Evolutionary conservation across 2,329 filamentous ascomycete genomes (phyloP), one percentile per base, ranked within the genome.

Genomic region (Lasiodiplodia theobromae): DNA sequence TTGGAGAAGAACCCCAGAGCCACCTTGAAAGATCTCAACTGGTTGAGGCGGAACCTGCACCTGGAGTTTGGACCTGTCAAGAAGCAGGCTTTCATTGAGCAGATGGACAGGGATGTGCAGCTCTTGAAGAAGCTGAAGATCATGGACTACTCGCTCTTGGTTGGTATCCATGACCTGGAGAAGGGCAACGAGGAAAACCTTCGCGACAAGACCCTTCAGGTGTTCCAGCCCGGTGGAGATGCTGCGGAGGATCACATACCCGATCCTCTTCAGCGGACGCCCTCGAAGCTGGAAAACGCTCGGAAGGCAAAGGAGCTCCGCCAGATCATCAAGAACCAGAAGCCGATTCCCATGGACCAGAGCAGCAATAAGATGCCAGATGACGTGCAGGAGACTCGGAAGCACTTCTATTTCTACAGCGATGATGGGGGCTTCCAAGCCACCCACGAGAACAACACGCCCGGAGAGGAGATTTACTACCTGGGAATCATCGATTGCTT

Each of bases 401-500:
- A 87, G 73, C 90, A 91, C 65, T 91, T 94, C 72, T 89, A 95
- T 72, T 99, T 98, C 79, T 97, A 97, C 78, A 89, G 91, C 69
- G 95, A 98, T 73, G 95, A 98, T 76, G 96, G 96, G 60, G 96
- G 96, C 3, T 94, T 97, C 80, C 87, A 91, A 73, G 95, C 96
- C 14, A 98, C 96, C 0, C 94, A 97, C 76, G 94, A 97, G 79
- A 90, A 97, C 79, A 91, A 97, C 71, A 83, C 84, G 18, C 89
- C 92, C 1, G 94, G 91, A 2, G 93, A 97, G 67, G 93, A 97
- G 81, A 94, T 99, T 52, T 99, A 99, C 81, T 99, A 99, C 78
- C 88, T 99, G 8, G 96, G 96, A 44, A 96, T 99, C 74, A 99
- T 99, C 79, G 96, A 99, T 81, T 99, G 96, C 80, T 85, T 99